These are phyloP conservation scores for Calonectria honghensis DNA, from an alignment of 2,329 filamentous ascomycete species.

Conservation along the genomic window DNA sequence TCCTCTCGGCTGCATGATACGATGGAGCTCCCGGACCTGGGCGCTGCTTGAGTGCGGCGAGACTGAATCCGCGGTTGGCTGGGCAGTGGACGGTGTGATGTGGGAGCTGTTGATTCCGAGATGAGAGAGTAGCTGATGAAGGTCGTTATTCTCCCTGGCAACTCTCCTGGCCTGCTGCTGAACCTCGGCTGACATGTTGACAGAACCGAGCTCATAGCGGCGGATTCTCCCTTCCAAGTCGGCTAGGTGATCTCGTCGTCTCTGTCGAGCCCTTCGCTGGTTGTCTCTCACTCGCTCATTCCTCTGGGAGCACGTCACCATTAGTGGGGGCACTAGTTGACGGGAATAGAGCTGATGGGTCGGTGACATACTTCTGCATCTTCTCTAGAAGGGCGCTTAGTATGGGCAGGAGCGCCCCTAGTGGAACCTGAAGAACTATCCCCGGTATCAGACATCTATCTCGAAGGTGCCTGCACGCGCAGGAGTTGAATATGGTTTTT, in stretches of 20 bases:
- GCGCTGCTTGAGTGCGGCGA: neutral
- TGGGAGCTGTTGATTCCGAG: neutral
- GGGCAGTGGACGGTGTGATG: neutral
- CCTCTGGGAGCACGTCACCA: neutral
- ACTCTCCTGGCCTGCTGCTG: constrained; percentile 4
- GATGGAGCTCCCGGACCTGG: neutral
- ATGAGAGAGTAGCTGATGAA: neutral
- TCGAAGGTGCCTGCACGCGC: neutral
- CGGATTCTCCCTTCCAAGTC: neutral
- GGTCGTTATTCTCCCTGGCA: neutral
- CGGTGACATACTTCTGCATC: constrained; percentile 12
- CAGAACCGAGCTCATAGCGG: neutral
- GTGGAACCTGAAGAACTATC: neutral
- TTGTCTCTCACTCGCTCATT: constrained; percentile 2
- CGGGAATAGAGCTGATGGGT: neutral
- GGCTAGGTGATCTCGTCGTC: neutral
- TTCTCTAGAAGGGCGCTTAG: neutral
- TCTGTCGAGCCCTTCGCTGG: neutral
- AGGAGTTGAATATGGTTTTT: neutral
- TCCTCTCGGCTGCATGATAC: neutral
- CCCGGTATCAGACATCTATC: neutral
- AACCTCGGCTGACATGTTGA: neutral
- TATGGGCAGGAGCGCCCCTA: neutral
- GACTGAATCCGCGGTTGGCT: neutral
- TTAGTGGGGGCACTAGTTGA: constrained; percentile 13